Evolutionary conservation across 2,329 filamentous ascomycete genomes (phyloP).

Genomic region (Aureobasidium mangrovei): DNA sequence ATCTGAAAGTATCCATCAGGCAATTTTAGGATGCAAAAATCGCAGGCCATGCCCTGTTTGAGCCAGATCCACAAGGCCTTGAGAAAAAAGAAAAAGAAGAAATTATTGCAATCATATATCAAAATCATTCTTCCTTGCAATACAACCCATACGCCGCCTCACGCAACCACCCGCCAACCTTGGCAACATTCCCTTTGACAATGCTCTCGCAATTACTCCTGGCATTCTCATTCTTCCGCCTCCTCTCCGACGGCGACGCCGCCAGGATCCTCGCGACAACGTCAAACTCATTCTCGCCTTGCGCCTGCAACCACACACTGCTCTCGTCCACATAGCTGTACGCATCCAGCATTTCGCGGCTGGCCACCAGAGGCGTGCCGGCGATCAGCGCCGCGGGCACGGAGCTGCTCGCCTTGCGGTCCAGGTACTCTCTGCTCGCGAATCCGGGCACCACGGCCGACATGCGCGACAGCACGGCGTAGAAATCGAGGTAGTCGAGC

Average conservation of each 20-base stretch:
- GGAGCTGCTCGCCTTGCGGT: slow-evolving; percentile 23
- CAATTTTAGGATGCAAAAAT: no score
- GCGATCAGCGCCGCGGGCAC: slow-evolving; percentile 25
- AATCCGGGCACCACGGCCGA: slow-evolving; percentile 25
- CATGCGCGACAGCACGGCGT: slow-evolving; percentile 21
- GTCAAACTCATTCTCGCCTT: slow-evolving; percentile 23
- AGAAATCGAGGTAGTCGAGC: slow-evolving; percentile 24
- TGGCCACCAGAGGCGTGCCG: slow-evolving; percentile 22
- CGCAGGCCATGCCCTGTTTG: no score
- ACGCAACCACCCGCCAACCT: slow-evolving; percentile 8
- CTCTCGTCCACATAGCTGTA: slow-evolving; percentile 24
- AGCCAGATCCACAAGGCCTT: no score
- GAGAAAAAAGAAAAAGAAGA: no score
- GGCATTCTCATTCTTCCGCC: slow-evolving; percentile 13
- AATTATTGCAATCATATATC: background rate
- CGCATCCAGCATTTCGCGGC: slow-evolving; percentile 19
- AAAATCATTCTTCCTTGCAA: slow-evolving; percentile 1
- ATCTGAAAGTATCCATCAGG: no score
- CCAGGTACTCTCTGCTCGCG: slow-evolving; percentile 21
- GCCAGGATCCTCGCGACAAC: slow-evolving; percentile 22
- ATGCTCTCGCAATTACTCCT: background rate
- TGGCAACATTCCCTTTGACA: slow-evolving; percentile 5
- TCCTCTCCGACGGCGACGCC: slow-evolving; percentile 41
- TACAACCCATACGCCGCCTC: background rate
- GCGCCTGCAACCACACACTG: slow-evolving; percentile 22